Evolutionary conservation across 2,329 filamentous ascomycete genomes (phyloP), one percentile per base, ranked within the genome.

Genomic region (Dactylonectria estremocensis): DNA sequence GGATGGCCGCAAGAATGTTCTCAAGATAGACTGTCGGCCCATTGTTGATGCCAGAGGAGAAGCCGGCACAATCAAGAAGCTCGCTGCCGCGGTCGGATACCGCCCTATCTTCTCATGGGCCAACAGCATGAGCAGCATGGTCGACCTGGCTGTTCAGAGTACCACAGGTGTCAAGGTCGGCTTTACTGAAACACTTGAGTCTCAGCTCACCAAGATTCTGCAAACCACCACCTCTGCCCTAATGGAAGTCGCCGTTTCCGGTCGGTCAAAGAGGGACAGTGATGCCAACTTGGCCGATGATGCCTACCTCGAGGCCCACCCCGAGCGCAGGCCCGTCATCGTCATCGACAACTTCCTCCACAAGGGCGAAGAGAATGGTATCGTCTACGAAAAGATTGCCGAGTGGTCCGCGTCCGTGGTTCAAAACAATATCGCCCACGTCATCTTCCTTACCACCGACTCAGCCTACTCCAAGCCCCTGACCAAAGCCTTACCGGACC

Each of bases 71-170:
- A 97, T 99, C 75, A 90, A 90, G 67, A 91, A 92, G 46, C 91
- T 96, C 6, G 96, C 95, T 1, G 83, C 86, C 1, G 90, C 95
- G 70, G 95, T 98, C 55, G 95, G 96, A 9, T 98, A 98, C 78
- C 88, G 93, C 9, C 96, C 96, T 0, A 90, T 99, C 0, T 99
- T 99, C 79, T 97, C 94, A 0, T 98, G 95, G 93, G 93, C 97
- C 82, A 98, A 98, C 80, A 97, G 91, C 76, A 90, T 98, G 72
- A 97, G 93, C 81, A 97, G 95, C 78, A 89, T 98, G 82, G 86
- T 97, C 70, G 96, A 98, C 74, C 88, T 98, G 43, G 96, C 95
- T 22, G 94, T 96, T 1, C 95, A 98, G 79, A 93, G 95, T 74
- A 96, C 96, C 13, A 97, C 95, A 20, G 95, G 95, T 13, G 93